Base-by-base conservation (phyloP, 148 eudicot species). In the Rheum nobile region DNA sequence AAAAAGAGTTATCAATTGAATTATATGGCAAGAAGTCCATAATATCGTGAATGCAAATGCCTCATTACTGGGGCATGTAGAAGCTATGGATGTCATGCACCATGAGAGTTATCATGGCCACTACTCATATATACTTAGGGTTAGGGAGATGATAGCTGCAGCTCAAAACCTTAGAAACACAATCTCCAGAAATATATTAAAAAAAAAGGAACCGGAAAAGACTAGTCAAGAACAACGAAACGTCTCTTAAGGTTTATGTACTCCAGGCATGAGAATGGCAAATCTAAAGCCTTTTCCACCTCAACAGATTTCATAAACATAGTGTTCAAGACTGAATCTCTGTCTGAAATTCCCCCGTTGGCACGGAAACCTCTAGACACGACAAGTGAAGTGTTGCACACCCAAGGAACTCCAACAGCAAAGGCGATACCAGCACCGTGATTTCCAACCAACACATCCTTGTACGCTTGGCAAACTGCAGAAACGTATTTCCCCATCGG, bases 301-400 rank as follows among this genome's bases (percentile, higher is more conserved):
- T 88, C 81, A 50, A 77, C 57, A 34, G 90, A 86, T 39, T 84
- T 80, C 41, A 86, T 80, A 21, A 75, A 35, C 34, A 94, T 77
- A 54, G 74, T 29, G 75, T 81, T 82, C 75, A 88, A 57, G 65
- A 91, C 84, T 42, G 42, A 80, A 80, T 88, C 85, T 71, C 82
- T 68, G 26, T 76, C 75, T 44, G 59, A 24, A 48, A 29, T 71
- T 57, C 79, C 80, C 38, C 76, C 54, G 48, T 70, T 19, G 38
- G 54, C 75, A 19, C 74, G 71, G 34, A 84, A 89, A 72, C 90
- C 87, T 86, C 83, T 89, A 75, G 83, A 84, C 10, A 94, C 89
- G 24, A 89, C 91, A 46, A 94, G 90, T 65, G 98, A 82, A 21
- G 95, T 71, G 76, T 94, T 94, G 79, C 95, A 94, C 28, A 94